Base-by-base conservation (phyloP, 2,329 filamentous ascomycete genomes). In the Myriosclerotinia duriaeana region DNA sequence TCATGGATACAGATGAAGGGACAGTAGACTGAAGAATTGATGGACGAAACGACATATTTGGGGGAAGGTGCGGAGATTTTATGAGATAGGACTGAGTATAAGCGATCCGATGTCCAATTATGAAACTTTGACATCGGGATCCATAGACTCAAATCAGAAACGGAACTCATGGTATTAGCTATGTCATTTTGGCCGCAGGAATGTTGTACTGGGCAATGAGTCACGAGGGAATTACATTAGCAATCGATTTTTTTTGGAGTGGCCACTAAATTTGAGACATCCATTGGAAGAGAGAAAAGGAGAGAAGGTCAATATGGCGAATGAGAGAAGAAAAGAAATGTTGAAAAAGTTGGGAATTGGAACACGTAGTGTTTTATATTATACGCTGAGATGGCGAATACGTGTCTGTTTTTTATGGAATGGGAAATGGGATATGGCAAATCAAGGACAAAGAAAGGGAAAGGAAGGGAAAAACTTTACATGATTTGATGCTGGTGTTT, bases 401-500 rank as follows among this genome's bases (percentile, higher is more conserved):
- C 22, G 56, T 11, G 22, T 22, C 30, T 48, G 44, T n/a, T 20
- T 50, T 60, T 60, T 60, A 48, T 26, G 56, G 30, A 48, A 60
- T 38, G 56, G 56, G 42, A 30, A 36, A 50, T 48, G 44, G 56
- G 30, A 60, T 36, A 17, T 50, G 2, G 42, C 14, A 44, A 44
- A n/a, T 17, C 1, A 48, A 48, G 20, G 46, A 9, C 38, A 22
- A 48, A 48, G 46, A 20, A n/a, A 60, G 17, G 56, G 42, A 22
- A 60, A 7, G 56, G 56, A 6, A 46, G 4, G 44, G 44, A 5
- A 60, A 60, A 60, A 22, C 34, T 7, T 48, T 34, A 48, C 22
- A 60, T 26, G 56, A 48, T 50, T 60, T 34, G n/a, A 48, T 60
- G 56, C 17, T 38, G 56, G 56, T 60, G 56, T 60, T 60, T 22